A percentile compares a stretch with the other conserved stretches of the same genome.
phyloP scores from a whole-genome alignment of 441 rosid species.

The Flueggea neowawraea region DNA sequence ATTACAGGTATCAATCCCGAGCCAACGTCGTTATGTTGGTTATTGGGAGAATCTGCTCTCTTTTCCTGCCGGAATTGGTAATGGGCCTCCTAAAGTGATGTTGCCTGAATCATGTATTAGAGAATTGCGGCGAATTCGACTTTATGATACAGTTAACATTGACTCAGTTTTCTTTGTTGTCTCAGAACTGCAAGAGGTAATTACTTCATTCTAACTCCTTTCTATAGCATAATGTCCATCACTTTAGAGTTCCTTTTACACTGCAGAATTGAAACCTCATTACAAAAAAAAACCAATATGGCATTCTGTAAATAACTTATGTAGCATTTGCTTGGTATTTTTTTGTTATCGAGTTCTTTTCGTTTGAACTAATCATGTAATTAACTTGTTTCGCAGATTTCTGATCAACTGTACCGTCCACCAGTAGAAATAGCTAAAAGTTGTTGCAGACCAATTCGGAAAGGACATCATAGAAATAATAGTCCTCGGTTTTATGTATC shows the following conservation, averaged over 20 bases:
- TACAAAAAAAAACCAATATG: too few relatives aligned
- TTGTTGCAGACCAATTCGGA: conserved; percentile 60
- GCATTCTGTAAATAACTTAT: too few relatives aligned
- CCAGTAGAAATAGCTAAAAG: conserved; percentile 60
- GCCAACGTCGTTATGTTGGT: conserved; percentile 88
- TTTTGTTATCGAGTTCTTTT: too few relatives aligned
- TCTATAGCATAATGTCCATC: too few relatives aligned
- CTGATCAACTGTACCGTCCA: conserved; percentile 62
- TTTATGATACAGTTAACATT: conserved; percentile 67
- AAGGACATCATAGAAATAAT: conserved; percentile 46
- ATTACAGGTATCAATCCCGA: conserved; percentile 82
- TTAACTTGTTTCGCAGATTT: conserved; percentile 28
- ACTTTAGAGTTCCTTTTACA: too few relatives aligned
- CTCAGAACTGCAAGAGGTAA: conserved; percentile 80
- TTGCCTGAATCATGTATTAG: conserved; percentile 58
- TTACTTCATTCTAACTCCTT: neutral
- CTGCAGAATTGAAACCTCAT: too few relatives aligned
- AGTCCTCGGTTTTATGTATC: conserved; percentile 75
- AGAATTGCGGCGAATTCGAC: conserved; percentile 71
- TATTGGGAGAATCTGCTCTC: conserved; percentile 58
- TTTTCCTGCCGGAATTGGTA: conserved; percentile 32
- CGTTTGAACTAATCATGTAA: too few relatives aligned
- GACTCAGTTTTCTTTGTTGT: conserved; percentile 77
- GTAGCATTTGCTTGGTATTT: too few relatives aligned
- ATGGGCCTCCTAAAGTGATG: conserved; percentile 46